Base-by-base conservation (phyloP, 2,329 filamentous ascomycete species). In the Blastomyces percursus region DNA sequence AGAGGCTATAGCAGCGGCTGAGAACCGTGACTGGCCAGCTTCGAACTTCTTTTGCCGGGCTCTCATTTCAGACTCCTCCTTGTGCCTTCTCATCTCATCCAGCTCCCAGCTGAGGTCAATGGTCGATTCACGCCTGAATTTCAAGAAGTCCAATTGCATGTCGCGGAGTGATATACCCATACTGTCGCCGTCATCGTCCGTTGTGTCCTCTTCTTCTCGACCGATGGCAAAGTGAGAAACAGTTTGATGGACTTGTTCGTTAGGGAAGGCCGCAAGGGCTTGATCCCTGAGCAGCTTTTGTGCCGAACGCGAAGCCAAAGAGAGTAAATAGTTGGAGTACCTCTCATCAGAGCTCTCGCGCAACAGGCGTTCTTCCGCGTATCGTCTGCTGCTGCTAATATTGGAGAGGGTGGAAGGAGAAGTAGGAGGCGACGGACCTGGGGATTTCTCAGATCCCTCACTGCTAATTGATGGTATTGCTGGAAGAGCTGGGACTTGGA, bases 51-150 rank as follows among this genome's bases (percentile, higher is more conserved):
- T 57, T 62, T 73, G 68, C 56, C 72, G 68, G 62, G 73, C 67
- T 67, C 72, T 69, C 72, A 74, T 79, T 67, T 85, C 81, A 58
- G 86, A 73, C 68, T 86, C 80, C 67, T 90, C 84, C 60, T 86
- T 88, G 74, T 93, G 88, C 68, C 86, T 83, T 68, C 90, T 88
- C 88, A 94, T 89, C 68, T 91, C 87, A 69, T 86, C 83, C 70
- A 94, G 81, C 71, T 91, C 90, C 86, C 89, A 93, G 63, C 83
- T 78, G 3, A 84, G 66, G 65, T 80, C 78, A 27, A 72, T 72
- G 27, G 75, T 75, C 1, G 79, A 80, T 54, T 77, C 74, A 42
- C 78, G 73, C 59, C 77, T 71, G 58, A 74, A 77, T 24, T 70
- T 71, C 38, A 68, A 48, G 42, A 70, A 64, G 62, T 73, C 69